phyloP scores from a whole-genome alignment of 2,329 filamentous ascomycete genomes.

The Diaporthe citrichinensis region DNA sequence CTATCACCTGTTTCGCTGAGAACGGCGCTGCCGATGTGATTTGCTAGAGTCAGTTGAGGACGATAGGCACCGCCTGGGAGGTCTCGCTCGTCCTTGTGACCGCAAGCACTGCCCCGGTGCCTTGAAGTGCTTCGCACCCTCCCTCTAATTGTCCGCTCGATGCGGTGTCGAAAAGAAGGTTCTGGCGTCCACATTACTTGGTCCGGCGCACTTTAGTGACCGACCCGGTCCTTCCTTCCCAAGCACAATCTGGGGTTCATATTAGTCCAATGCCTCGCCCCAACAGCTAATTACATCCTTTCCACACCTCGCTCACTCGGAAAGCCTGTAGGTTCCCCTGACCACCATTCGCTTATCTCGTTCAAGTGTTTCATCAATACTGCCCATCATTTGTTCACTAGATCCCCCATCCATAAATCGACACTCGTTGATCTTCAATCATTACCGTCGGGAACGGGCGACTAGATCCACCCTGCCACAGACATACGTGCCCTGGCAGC shows the following conservation, averaged over 20 bases:
- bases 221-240: constrained; percentile 28
- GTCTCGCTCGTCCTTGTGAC: neutral
- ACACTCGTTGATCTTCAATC: neutral
- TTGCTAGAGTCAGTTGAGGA: neutral
- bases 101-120: neutral
- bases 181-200: neutral
- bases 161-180: neutral
- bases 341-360: neutral
- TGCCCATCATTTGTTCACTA: neutral
- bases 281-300: neutral
- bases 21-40: neutral
- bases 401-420: neutral
- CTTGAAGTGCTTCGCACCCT: neutral
- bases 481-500: neutral
- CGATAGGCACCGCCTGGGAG: neutral
- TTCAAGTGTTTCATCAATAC: neutral
- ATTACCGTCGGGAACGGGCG: neutral
- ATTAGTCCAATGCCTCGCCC: neutral
- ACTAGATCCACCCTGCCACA: neutral
- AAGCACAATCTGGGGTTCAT: neutral
- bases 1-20: neutral
- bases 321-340: neutral
- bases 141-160: neutral
- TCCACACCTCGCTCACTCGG: neutral
- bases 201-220: constrained; percentile 4